Conservation (phyloP, 78 protist genomes). For the Polysphondylium violaceum region DNA sequence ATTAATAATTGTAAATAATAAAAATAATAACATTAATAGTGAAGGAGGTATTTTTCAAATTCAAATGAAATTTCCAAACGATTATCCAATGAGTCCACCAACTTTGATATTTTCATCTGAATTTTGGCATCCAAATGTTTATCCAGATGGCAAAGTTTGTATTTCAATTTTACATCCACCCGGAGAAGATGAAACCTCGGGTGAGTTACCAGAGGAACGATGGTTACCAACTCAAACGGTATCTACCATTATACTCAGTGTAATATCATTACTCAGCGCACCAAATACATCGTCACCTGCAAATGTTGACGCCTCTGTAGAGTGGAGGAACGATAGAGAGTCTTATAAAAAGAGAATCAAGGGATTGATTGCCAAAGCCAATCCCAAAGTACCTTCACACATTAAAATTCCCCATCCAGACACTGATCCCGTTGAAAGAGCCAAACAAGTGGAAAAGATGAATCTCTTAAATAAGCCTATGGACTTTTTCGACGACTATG, state of each 20-base stretch:
- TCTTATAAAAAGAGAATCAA: conserved; percentile 38
- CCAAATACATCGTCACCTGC: conserved; percentile 93
- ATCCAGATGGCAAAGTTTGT: conserved; percentile 91
- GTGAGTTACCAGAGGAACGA: conserved; percentile 89
- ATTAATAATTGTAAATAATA: background rate
- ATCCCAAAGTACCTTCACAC: conserved; percentile 61
- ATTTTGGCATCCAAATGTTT: conserved; percentile 94
- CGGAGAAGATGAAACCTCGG: conserved; percentile 83
- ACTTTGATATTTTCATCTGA: conserved; percentile 73
- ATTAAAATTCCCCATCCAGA: conserved; percentile 83
- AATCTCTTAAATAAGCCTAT: conserved; percentile 61
- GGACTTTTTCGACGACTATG: conserved; percentile 57
- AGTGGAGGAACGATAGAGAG: conserved; percentile 66
- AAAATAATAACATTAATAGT: conserved; percentile 2
- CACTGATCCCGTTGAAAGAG: conserved; percentile 71
- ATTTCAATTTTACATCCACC: conserved; percentile 93
- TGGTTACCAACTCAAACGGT: conserved; percentile 93
- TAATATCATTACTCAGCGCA: conserved; percentile 87
- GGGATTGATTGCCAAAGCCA: conserved; percentile 68
- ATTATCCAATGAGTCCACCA: conserved; percentile 91
- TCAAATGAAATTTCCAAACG: conserved; percentile 83
- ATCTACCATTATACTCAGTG: conserved; percentile 86
- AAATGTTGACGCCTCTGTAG: conserved; percentile 90
- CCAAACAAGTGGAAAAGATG: conserved; percentile 74
- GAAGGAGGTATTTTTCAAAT: conserved; percentile 83